Conservation (phyloP, 768 basidiomycete species). For the Boletus sp. region DNA sequence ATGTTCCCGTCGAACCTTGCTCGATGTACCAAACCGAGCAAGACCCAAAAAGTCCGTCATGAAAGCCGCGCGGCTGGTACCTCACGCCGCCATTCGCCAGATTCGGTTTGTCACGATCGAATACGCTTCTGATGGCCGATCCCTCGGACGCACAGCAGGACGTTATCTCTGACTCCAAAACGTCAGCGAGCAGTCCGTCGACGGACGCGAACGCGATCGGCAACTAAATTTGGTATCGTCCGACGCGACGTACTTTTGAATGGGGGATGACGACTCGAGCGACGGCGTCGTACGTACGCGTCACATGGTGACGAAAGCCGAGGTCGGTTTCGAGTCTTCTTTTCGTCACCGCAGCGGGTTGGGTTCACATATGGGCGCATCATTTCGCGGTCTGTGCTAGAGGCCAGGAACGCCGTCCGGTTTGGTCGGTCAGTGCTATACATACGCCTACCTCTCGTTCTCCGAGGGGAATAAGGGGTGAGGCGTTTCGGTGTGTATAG, state of each 20-base stretch:
- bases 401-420: background rate
- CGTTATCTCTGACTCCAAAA: background rate
- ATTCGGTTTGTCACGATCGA: background rate
- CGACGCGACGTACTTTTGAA: too few relatives aligned
- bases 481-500: background rate
- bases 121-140: too few relatives aligned
- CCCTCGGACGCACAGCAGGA: background rate
- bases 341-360: background rate
- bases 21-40: background rate
- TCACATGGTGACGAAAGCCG: background rate
- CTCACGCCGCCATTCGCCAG: background rate
- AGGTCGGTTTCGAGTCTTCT: background rate
- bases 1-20: background rate
- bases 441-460: background rate
- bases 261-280: background rate
- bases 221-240: background rate
- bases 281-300: background rate
- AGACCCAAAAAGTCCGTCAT: background rate
- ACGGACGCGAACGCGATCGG: background rate
- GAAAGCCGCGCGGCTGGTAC: background rate
- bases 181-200: background rate
- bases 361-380: background rate
- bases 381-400: background rate
- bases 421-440: background rate
- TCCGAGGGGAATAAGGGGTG: background rate